These are phyloP conservation scores for Ochromonadaceae sp. DNA, from an alignment of 352 stramenopile genomes.

Conservation along the genomic window DNA sequence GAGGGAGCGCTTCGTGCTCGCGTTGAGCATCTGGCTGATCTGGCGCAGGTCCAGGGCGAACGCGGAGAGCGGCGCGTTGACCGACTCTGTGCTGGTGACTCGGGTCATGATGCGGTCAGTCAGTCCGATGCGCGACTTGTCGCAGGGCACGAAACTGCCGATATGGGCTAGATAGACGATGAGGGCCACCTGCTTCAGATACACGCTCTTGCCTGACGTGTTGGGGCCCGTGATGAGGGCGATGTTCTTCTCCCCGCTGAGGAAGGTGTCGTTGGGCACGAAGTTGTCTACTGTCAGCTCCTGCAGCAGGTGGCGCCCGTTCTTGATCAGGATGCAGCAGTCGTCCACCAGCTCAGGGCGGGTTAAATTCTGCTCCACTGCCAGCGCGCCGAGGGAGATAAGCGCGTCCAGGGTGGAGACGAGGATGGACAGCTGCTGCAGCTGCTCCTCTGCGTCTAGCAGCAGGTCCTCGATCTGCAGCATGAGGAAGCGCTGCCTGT, in stretches of 20 bases:
- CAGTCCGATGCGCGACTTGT: conserved; percentile 7
- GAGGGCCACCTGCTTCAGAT: conserved; percentile 18
- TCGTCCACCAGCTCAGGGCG: conserved; percentile 3
- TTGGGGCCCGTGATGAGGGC: conserved; percentile 15
- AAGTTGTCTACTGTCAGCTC: conserved; percentile 19
- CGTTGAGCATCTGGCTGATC: conserved; percentile 8
- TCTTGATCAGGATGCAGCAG: conserved; percentile 9
- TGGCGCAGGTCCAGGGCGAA: conserved; percentile 16
- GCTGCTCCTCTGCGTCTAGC: background rate
- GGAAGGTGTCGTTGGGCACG: conserved; percentile 18
- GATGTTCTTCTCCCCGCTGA: background rate
- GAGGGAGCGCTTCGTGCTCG: background rate
- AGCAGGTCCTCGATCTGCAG: conserved; percentile 4
- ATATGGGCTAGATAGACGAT: conserved; percentile 21
- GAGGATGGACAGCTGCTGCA: background rate
- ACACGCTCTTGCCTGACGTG: conserved; percentile 13
- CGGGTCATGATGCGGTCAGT: conserved; percentile 14
- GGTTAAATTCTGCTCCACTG: background rate
- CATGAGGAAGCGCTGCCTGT: background rate
- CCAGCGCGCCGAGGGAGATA: background rate
- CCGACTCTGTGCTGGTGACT: background rate
- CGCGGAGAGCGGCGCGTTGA: background rate
- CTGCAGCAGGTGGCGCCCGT: conserved; percentile 10
- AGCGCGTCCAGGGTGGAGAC: background rate
- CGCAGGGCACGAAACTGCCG: conserved; percentile 1